phyloP scores from a whole-genome alignment of 2,329 filamentous ascomycete species.

The Colletotrichum tabaci region DNA sequence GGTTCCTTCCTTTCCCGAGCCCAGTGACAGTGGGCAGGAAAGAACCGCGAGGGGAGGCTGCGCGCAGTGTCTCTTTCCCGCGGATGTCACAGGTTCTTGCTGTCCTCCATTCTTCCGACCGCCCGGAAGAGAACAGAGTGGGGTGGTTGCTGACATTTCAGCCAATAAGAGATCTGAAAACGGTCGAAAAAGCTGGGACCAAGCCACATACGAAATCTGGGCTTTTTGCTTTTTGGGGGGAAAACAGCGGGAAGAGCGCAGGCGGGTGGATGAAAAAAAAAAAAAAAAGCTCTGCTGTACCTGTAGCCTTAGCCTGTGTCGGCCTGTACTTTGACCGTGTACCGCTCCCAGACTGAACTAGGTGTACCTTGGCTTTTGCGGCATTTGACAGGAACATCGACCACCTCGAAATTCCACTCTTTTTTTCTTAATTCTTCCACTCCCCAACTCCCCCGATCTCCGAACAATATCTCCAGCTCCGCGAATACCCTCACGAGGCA shows the following conservation, averaged over 20 bases:
- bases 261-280: background rate
- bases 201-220: slow-evolving; percentile 32
- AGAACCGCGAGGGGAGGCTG: slow-evolving; percentile 11
- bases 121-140: slow-evolving; percentile 18
- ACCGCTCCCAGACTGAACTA: slow-evolving; percentile 17
- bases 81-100: slow-evolving; percentile 15
- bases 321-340: slow-evolving; percentile 19
- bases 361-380: slow-evolving; percentile 31
- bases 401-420: slow-evolving; percentile 35
- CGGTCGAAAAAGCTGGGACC: background rate
- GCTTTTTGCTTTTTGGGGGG: background rate
- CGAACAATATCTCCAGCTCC: slow-evolving; percentile 25
- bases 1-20: slow-evolving; percentile 40
- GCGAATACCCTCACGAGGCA: slow-evolving; percentile 40
- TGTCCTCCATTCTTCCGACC: slow-evolving; percentile 31
- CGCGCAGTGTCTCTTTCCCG: slow-evolving; percentile 35
- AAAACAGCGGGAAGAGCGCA: too few species aligned
- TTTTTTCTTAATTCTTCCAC: slow-evolving; percentile 38
- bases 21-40: slow-evolving; percentile 10
- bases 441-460: slow-evolving; percentile 23
- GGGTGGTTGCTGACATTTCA: background rate
- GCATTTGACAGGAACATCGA: slow-evolving; percentile 33
- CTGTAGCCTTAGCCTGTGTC: background rate
- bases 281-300: background rate
- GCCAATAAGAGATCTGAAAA: slow-evolving; percentile 24